Evolutionary conservation across 768 basidiomycete genomes (phyloP).

Genomic region (Baorangia bicolor): DNA sequence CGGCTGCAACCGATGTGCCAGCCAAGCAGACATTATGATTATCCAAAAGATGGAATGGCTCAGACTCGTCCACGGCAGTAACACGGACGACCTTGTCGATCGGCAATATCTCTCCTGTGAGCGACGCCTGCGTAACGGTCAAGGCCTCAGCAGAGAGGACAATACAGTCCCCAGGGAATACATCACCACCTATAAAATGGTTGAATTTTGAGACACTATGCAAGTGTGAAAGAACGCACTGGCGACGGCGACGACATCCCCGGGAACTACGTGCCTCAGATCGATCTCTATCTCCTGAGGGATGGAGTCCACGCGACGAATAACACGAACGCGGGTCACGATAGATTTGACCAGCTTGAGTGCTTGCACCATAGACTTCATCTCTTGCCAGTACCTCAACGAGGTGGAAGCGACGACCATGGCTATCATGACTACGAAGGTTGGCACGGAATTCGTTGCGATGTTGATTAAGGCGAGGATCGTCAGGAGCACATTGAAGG

Average conservation of each 20-base stretch:
- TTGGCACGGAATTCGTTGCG: constrained; percentile 33
- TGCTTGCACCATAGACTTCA: constrained; percentile 36
- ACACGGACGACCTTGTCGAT: constrained; percentile 30
- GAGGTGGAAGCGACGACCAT: constrained; percentile 38
- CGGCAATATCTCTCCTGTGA: constrained; percentile 38
- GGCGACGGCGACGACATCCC: constrained; percentile 32
- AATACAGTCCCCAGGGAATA: constrained; percentile 37
- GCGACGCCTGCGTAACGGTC: constrained; percentile 35
- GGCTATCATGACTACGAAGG: constrained; percentile 35
- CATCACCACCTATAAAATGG: constrained; percentile 28
- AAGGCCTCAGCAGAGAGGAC: constrained; percentile 35
- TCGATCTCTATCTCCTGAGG: constrained; percentile 32
- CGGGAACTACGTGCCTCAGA: constrained; percentile 32
- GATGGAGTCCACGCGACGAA: constrained; percentile 25
- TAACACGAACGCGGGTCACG: constrained; percentile 32
- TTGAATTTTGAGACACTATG: neutral
- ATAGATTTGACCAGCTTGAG: constrained; percentile 35
- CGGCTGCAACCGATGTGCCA: constrained; percentile 35
- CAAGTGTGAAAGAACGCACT: constrained; percentile 16
- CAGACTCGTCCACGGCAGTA: constrained; percentile 12
- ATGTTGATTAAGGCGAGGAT: constrained; percentile 33
- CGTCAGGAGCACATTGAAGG: constrained; percentile 34
- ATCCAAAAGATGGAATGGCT: constrained; percentile 30
- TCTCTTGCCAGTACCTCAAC: constrained; percentile 36
- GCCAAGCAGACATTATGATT: constrained; percentile 35